Base-by-base conservation (phyloP, 345 rosid species). In the Linum tenue region DNA sequence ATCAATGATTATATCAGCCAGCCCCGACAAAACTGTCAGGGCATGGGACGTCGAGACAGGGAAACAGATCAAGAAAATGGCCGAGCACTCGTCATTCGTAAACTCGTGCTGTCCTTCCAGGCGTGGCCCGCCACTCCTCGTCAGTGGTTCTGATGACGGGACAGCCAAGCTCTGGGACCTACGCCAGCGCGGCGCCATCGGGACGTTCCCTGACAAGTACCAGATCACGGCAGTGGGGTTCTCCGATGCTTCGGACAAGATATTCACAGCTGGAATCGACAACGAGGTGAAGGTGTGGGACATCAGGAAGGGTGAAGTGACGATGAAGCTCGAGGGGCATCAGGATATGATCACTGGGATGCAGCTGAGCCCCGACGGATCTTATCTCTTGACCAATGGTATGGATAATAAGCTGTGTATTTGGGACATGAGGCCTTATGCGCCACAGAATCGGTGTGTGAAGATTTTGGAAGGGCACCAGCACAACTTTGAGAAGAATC, bases 121-220 rank as follows among this genome's bases (percentile, higher is more conserved):
- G 60, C 80, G 97, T 77, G 97, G 99, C 56, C 91, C 92, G 6
- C 97, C 92, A 2, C 91, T 94, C 3, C 82, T 92, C 71, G 87
- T 90, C 51, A 90, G 97, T 66, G 99, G 99, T 10, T 92, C 99
- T 3, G 97, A 88, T 70, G 96, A 92, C 48, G 99, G 99, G 75
- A 92, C 97, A 66, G 97, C 97, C 36, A 94, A 90, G 74, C 92
- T 94, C 22, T 94, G 99, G 96, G 97, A 94, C 69, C 83, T 94
- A 95, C 88, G 97, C 69, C 99, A 90, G 77, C 79, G 97, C 67
- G 97, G 96, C 74, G 99, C 99, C n/a, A 90, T 94, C 67, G 97
- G 90, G 69, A 94, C 99, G 44, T 90, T 90, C 65, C 99, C 99
- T 0, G 97, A 94, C 65, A 94, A 86, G 73, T 94, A 90, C 83